phyloP scores from a whole-genome alignment of 768 basidiomycete genomes.

The Amylocystis lapponica region DNA sequence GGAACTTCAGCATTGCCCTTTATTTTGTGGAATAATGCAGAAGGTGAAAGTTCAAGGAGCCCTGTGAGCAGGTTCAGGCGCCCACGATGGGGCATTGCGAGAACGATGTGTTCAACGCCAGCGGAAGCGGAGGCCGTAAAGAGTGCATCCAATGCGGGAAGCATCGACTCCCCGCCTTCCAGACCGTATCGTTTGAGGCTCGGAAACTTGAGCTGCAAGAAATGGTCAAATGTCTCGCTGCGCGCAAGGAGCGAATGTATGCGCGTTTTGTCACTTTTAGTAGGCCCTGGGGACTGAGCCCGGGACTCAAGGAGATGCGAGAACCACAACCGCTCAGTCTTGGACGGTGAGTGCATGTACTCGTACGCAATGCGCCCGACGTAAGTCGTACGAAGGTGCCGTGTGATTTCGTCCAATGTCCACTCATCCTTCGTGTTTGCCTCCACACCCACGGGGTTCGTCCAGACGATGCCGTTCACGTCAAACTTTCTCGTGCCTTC shows the following conservation, averaged over 20 bases:
- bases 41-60: slow-evolving; percentile 59
- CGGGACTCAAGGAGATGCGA: slow-evolving; percentile 76
- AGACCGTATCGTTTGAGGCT: slow-evolving; percentile 84
- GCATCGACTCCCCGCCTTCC: slow-evolving; percentile 92
- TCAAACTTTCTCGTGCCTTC: slow-evolving; percentile 53
- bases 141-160: slow-evolving; percentile 77
- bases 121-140: slow-evolving; percentile 65
- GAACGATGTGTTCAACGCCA: slow-evolving; percentile 63
- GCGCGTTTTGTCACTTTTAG: slow-evolving; percentile 38
- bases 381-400: slow-evolving; percentile 68
- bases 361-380: slow-evolving; percentile 87
- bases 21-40: slow-evolving; percentile 81
- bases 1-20: slow-evolving; percentile 72
- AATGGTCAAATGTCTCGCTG: slow-evolving; percentile 81
- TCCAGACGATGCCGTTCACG: slow-evolving; percentile 82
- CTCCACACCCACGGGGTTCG: slow-evolving; percentile 31
- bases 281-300: slow-evolving; percentile 26
- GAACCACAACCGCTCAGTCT: slow-evolving; percentile 87
- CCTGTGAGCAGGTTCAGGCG: slow-evolving; percentile 82
- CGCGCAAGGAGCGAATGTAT: slow-evolving; percentile 65
- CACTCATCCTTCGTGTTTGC: slow-evolving; percentile 42
- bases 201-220: slow-evolving; percentile 83
- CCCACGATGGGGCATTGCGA: slow-evolving; percentile 87
- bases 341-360: slow-evolving; percentile 85
- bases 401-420: slow-evolving; percentile 64